Evolutionary conservation across 805 yeast genomes (phyloP), one percentile per base, ranked within the genome.

Genomic region (Jamesozyma lodderae): DNA sequence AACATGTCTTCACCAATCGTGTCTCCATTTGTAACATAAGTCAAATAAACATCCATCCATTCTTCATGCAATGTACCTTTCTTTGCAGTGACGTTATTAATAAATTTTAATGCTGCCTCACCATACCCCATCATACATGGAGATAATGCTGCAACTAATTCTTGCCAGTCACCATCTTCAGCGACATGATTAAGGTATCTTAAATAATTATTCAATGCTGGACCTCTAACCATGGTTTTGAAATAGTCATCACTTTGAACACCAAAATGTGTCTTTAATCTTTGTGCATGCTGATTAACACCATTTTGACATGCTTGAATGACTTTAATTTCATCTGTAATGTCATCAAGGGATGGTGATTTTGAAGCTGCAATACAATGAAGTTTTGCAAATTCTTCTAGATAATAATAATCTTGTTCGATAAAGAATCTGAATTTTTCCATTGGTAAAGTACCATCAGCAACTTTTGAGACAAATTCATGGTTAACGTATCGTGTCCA

Each of bases 81-180:
- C 8, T 17, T 9, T 19, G 53, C 55, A 3, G 52, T 47, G 9
- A 62, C 57, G 4, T 62, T 55, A 4, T 65, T 52, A 4, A 63
- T 62, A 18, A 56, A 50, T 6, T 52, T 47, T 3, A 42, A 31
- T 0, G 75, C 74, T 2, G 86, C 86, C 35, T 70, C 67, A 24
- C 71, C 72, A 54, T 80, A 81, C 1, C 94, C 94, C 52, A 77
- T 70, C 36, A 81, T 59, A 55, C 94, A 83, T 1, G 94, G 90
- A 7, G 85, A 72, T 37, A 81, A 57, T 0, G 90, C 83, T 6
- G 79, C 71, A 41, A 76, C 76, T 36, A 81, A 69, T 33, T 77
- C 82, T 20, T 78, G 53, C 72, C 78, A 79, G 51, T 78, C 78
- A 18, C 72, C 68, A 26, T 60, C 61, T 19, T 64, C 59, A 2